A percentile compares a stretch with the other conserved stretches of the same genome.
These are phyloP conservation scores for Saitozyma sp. DNA, from an alignment of 768 basidiomycete genomes.

Conservation along the genomic window DNA sequence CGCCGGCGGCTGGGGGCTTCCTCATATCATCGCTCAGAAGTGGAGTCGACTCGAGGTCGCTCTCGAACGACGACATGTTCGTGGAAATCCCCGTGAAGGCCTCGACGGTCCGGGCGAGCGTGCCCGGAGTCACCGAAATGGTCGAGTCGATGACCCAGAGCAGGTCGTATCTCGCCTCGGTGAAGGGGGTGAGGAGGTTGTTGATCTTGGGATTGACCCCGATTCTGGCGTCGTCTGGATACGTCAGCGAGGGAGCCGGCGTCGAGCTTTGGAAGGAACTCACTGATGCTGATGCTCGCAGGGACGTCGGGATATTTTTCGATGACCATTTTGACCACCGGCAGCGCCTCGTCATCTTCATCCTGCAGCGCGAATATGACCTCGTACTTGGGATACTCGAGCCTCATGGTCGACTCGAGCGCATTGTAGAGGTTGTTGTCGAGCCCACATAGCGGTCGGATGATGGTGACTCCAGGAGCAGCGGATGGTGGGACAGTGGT, in stretches of 20 bases:
- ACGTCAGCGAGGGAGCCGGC: constrained; percentile 1
- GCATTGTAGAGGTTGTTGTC: constrained; percentile 96
- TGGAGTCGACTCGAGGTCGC: constrained; percentile 38
- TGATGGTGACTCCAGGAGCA: constrained; percentile 85
- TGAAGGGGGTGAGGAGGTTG: constrained; percentile 84
- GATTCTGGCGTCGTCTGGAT: constrained; percentile 72
- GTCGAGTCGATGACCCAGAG: constrained; percentile 99
- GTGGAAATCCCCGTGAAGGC: constrained; percentile 55
- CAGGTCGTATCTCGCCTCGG: constrained; percentile 77
- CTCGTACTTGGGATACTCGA: constrained; percentile 89
- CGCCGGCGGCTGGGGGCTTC: constrained; percentile 32
- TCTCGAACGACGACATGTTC: constrained; percentile 10
- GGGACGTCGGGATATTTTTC: constrained; percentile 74
- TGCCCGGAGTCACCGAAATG: constrained; percentile 71
- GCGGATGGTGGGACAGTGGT: constrained; percentile 55
- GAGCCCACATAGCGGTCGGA: constrained; percentile 90
- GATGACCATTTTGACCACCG: constrained; percentile 74
- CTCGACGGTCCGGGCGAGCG: constrained; percentile 81
- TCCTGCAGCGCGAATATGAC: constrained; percentile 89
- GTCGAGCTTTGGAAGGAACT: constrained; percentile 14
- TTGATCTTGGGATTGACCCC: constrained; percentile 98
- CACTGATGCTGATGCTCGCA: constrained; percentile 75
- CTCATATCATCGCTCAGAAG: constrained; percentile 26
- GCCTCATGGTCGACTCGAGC: constrained; percentile 84
- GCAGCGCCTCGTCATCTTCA: constrained; percentile 81